Base-by-base conservation (phyloP, 768 basidiomycete species). In the Galerina marginata region DNA sequence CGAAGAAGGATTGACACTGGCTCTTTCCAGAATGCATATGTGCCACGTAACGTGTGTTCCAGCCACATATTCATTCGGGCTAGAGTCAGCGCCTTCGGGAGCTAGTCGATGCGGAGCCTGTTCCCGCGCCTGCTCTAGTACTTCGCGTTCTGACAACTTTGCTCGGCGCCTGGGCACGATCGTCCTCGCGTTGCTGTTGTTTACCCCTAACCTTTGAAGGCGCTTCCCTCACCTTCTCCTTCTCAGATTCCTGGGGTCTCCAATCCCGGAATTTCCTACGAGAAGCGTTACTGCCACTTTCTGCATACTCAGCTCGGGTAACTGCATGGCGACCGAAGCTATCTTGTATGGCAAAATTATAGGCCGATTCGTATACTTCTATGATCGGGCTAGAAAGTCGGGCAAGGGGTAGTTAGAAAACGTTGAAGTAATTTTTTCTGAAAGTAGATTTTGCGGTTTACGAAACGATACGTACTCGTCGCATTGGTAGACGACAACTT, bases 251-350 rank as follows among this genome's bases (percentile, higher is more conserved):
- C 42, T 71, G 72, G 37, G 69, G 70, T 67, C 82, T 84, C 87
- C 86, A 86, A 60, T 86, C 84, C 25, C 73, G 78, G 74, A 95
- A 93, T 69, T 91, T 93, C 59, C 88, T 81, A 63, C 92, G 83
- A 59, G 86, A 86, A 58, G 90, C 89, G 60, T 79, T 84, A 65
- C 86, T 90, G 38, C 95, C 95, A 61, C 83, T 83, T 75, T 98
- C 95, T 50, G 85, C 77, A 74, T 96, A 98, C 71, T 98, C 95
- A 49, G 84, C 86, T 45, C 90, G 79, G 4, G 93, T 93, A 33
- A 85, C 81, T n/a, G 83, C 80, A 20, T 78, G 75, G 36, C 78
- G 74, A 0, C 77, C 53, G 65, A 90, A 89, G 42, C 79, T 77
- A 25, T 85, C 75, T 16, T 78, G 76, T 53, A 73, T 78, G 25